Percentiles rank a stretch among this genome's conserved stretches.
Evolutionary conservation across 805 yeast genomes (phyloP).

Genomic region (Candida odintsovae): DNA sequence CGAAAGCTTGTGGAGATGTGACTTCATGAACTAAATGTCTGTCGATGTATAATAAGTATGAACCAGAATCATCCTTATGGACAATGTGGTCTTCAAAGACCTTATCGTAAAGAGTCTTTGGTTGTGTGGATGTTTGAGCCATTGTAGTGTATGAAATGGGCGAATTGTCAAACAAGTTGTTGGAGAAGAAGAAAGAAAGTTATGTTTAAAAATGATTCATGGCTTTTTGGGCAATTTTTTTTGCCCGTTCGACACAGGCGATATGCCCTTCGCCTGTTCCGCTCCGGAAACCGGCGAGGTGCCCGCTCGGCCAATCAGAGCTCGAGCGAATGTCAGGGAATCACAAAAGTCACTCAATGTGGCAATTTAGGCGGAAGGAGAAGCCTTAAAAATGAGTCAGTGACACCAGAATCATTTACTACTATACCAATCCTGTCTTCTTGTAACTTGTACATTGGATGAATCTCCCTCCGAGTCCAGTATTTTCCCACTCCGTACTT

Average conservation of each 20-base stretch:
- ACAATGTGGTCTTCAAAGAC: constrained; percentile 94
- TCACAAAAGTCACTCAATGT: no score
- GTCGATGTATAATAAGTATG: constrained; percentile 84
- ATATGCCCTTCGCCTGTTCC: constrained; percentile 1
- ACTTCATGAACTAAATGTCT: constrained; percentile 98
- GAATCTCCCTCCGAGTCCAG: no score
- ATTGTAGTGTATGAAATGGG: constrained; percentile 8
- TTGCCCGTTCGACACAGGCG: background rate
- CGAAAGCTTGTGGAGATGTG: constrained; percentile 98
- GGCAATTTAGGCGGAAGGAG: no score
- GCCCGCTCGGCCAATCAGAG: background rate
- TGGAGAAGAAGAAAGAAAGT: background rate
- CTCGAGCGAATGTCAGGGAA: background rate
- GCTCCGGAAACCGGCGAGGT: background rate
- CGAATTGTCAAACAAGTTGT: background rate
- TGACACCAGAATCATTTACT: no score
- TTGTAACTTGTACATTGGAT: no score
- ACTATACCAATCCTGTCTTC: no score
- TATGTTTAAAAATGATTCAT: background rate
- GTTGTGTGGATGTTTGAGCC: constrained; percentile 32
- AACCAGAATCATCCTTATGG: constrained; percentile 82
- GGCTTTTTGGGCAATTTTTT: background rate
- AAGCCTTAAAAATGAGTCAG: no score
- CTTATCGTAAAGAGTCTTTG: constrained; percentile 88
- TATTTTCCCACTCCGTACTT: no score